These are phyloP conservation scores for Daedaleopsis sinensis DNA, from an alignment of 768 basidiomycete species.

Conservation along the genomic window DNA sequence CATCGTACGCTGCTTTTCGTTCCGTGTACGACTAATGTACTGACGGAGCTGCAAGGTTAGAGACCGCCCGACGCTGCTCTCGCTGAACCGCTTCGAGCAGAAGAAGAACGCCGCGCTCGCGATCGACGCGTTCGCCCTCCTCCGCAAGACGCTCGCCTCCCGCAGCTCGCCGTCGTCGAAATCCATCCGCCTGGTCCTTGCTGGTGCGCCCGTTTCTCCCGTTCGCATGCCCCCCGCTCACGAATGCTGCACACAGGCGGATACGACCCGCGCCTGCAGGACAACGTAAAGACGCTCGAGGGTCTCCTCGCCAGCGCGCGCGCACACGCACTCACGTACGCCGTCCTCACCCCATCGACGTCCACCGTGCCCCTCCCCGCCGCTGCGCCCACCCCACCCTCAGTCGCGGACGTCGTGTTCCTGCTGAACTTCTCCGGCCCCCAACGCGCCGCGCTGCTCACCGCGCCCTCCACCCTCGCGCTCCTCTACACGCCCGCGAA, in stretches of 20 bases:
- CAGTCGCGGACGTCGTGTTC: constrained; percentile 69
- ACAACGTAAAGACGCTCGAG: constrained; percentile 75
- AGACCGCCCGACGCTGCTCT: constrained; percentile 73
- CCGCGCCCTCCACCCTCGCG: constrained; percentile 62
- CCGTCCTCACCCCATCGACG: constrained; percentile 52
- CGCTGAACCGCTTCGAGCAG: constrained; percentile 92
- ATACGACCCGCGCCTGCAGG: constrained; percentile 84
- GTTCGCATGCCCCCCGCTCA: neutral
- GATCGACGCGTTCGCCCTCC: constrained; percentile 70
- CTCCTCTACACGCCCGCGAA: constrained; percentile 93
- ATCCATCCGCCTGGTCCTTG: constrained; percentile 73
- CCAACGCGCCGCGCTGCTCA: constrained; percentile 84
- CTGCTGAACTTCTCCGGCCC: constrained; percentile 88
- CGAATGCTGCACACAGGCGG: constrained; percentile 56
- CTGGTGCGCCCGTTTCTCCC: constrained; percentile 48
- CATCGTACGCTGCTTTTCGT: constrained; percentile 53
- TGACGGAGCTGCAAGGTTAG: constrained; percentile 35
- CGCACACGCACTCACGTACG: constrained; percentile 57
- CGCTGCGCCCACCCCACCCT: constrained; percentile 38
- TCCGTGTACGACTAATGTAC: neutral
- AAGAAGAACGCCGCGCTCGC: constrained; percentile 93
- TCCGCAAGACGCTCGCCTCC: constrained; percentile 38
- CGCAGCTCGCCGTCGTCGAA: constrained; percentile 24
- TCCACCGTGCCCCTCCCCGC: constrained; percentile 44
- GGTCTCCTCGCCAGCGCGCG: constrained; percentile 62